Percentiles rank a stretch among this genome's conserved stretches.
Conservation (phyloP, 192 early-diverging fungal species). For the Phycomyces blakesleeanus region DNA sequence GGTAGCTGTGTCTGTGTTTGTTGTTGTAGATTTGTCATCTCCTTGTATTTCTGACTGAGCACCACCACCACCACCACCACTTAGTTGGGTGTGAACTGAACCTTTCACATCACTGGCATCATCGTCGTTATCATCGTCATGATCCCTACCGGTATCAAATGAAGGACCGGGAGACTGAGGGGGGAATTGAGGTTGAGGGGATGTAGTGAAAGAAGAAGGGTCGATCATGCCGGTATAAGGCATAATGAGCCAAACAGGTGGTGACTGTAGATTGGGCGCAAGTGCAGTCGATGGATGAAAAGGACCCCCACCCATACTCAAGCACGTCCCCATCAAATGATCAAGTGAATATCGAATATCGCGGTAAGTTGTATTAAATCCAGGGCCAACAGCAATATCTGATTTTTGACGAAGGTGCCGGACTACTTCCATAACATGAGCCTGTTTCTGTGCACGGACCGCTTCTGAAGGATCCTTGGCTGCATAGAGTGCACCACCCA, state of each 20-base stretch:
- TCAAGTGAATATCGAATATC: not conserved
- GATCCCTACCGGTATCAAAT: no score
- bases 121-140: no score
- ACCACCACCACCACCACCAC: no score
- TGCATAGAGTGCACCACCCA: constrained; percentile 6
- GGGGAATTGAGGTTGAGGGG: not conserved
- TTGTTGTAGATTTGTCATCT: no score
- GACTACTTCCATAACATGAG: not conserved
- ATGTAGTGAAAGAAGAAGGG: not conserved
- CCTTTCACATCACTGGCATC: no score
- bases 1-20: no score
- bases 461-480: not conserved
- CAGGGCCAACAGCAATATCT: not conserved
- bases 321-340: constrained; percentile 7
- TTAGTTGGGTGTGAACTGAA: no score
- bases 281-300: not conserved
- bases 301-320: not conserved
- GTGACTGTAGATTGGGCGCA: not conserved
- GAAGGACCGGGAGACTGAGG: not conserved
- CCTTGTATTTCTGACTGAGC: no score
- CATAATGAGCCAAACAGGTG: constrained; percentile 20
- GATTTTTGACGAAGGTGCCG: not conserved
- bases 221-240: constrained; percentile 13
- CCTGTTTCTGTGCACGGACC: not conserved
- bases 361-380: constrained; percentile 8